A percentile compares a stretch with the other conserved stretches of the same genome.
Evolutionary conservation across 768 basidiomycete genomes (phyloP).

Genomic region (Xerocomellus intermedius): DNA sequence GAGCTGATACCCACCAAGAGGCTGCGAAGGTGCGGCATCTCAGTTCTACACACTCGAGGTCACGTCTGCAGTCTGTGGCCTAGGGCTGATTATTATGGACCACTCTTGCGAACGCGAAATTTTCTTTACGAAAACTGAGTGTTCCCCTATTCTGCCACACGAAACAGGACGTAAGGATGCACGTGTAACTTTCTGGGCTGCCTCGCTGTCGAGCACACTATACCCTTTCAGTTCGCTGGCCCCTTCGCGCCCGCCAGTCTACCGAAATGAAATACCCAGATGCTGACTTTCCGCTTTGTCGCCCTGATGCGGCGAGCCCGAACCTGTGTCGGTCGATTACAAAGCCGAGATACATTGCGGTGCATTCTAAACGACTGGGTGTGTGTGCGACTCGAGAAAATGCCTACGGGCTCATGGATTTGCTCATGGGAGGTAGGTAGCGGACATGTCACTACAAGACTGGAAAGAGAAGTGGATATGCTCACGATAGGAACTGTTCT

Average conservation of each 20-base stretch:
- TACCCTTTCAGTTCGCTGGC: not conserved
- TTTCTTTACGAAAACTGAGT: too few relatives aligned
- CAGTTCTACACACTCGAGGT: not conserved
- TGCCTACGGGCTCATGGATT: not conserved
- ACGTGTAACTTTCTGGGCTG: too few relatives aligned
- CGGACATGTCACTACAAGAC: not conserved
- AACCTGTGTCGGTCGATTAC: not conserved
- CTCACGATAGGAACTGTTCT: conserved; percentile 6
- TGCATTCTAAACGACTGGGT: not conserved
- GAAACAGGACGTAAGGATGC: not conserved
- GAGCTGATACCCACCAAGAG: not conserved
- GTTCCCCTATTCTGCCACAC: not conserved
- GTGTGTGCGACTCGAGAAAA: not conserved
- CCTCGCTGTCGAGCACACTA: not conserved
- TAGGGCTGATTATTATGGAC: too few relatives aligned
- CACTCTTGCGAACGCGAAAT: too few relatives aligned
- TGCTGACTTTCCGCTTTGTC: not conserved
- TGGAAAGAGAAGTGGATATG: conserved; percentile 8
- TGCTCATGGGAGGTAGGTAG: not conserved
- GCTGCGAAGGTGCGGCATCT: not conserved
- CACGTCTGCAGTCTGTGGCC: too few relatives aligned
- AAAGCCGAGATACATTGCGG: not conserved
- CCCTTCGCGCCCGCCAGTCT: not conserved
- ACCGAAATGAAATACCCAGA: conserved; percentile 1
- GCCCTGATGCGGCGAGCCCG: not conserved